Percentiles rank a stretch among this genome's conserved stretches.
Evolutionary conservation across 495 filamentous ascomycete species (phyloP).

Genomic region (Filosporella fistucella): DNA sequence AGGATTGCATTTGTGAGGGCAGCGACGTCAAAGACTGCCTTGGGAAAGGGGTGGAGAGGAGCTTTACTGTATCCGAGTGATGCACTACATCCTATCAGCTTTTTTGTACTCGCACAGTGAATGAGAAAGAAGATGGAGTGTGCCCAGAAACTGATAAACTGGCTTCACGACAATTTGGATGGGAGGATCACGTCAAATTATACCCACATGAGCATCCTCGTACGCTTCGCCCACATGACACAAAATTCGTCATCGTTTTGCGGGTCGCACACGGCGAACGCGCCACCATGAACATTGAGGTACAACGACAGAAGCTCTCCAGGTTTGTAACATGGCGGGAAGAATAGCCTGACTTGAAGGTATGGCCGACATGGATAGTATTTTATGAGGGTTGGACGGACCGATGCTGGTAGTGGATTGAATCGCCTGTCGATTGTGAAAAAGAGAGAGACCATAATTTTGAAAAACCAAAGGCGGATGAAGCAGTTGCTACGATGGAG

Average conservation of each 20-base stretch:
- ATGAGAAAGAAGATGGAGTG: no score
- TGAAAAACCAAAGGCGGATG: constrained; percentile 1
- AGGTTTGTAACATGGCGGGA: constrained; percentile 26
- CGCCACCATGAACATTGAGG: constrained; percentile 34
- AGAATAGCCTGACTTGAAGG: constrained; percentile 31
- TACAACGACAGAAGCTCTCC: constrained; percentile 28
- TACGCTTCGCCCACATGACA: constrained; percentile 1
- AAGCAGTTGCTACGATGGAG: constrained; percentile 1
- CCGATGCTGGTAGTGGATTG: constrained; percentile 1
- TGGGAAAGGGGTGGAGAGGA: neutral
- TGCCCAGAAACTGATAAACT: no score
- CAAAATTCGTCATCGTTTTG: constrained; percentile 30
- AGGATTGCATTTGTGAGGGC: neutral
- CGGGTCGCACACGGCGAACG: constrained; percentile 27
- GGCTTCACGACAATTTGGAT: no score
- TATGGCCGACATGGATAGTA: constrained; percentile 28
- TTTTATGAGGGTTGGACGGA: constrained; percentile 28
- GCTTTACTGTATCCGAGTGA: neutral
- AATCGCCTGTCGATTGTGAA: neutral
- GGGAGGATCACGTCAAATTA: no score
- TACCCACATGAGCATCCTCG: neutral
- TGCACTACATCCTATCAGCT: no score
- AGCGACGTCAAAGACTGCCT: neutral
- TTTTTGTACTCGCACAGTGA: no score
- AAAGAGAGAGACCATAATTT: neutral